These are phyloP conservation scores for Colletotrichum chrysophilum DNA, from an alignment of 2,329 filamentous ascomycete genomes.

Conservation along the genomic window DNA sequence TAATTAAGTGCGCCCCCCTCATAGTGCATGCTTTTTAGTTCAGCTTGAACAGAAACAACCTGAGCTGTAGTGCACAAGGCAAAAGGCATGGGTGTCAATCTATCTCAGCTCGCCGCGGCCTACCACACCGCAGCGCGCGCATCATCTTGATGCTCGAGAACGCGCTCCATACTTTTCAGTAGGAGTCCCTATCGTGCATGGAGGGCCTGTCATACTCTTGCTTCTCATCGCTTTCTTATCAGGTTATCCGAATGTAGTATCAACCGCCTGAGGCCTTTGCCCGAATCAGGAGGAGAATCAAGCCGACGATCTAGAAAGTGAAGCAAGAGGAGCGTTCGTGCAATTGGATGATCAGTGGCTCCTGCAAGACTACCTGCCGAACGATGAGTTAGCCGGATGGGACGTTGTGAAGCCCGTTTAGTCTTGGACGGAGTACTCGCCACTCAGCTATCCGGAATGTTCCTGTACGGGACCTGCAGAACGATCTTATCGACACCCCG, in stretches of 20 bases:
- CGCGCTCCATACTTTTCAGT: not conserved
- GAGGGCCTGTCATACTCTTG: not conserved
- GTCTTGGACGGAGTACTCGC: not conserved
- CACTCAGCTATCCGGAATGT: not conserved
- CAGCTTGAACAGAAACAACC: not conserved
- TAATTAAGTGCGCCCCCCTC: not conserved
- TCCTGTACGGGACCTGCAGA: not conserved
- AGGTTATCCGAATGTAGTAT: not conserved
- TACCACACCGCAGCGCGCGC: not conserved
- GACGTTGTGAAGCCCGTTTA: not conserved
- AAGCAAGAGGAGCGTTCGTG: not conserved
- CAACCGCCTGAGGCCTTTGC: not conserved
- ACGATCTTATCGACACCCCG: not conserved
- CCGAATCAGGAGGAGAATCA: not conserved
- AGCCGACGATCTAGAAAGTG: not conserved
- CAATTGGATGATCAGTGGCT: not conserved
- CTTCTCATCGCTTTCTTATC: not conserved
- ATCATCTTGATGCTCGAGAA: not conserved
- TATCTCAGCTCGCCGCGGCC: not conserved
- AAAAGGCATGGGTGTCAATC: not conserved
- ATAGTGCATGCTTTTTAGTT: not conserved
- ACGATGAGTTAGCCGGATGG: not conserved
- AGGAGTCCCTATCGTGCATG: not conserved
- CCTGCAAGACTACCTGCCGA: not conserved
- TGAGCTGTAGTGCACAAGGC: not conserved